Evolutionary conservation across 805 yeast species (phyloP), one percentile per base, ranked within the genome.

Genomic region (Myxozyma melibiosi): DNA sequence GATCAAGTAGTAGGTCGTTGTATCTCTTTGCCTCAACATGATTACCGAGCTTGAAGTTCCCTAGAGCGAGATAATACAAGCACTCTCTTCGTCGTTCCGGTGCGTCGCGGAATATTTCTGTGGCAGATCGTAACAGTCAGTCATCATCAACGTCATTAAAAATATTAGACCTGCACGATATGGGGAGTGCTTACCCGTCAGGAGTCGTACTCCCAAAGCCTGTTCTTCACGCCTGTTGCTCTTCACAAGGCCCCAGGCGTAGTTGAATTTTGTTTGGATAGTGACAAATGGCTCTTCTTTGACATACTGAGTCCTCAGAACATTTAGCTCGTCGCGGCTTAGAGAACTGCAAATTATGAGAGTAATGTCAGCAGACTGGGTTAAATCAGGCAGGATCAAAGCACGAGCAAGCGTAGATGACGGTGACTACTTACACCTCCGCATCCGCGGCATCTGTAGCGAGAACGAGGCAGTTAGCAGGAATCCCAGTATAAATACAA

Each of bases 211-310:
- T 0, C 98, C 99, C 49, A 85, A 78, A 65, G 86, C 79, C 68
- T 88, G 95, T 60, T 88, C 86, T 38, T 76, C 78, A 22, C 77
- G 76, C 48, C 78, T 77, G 49, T 72, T 69, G 1, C 96, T 84
- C 70, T 90, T 91, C 61, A 95, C 82, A 49, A 94, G 76, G 2
- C 95, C 99, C 99, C 99, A 94, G 0, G 97, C 96, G 66, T 88
- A 88, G 72, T 95, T 94, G 79, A 94, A 94, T 56, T 84, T 81
- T 1, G 97, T 85, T 71, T 90, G 97, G 0, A 88, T 79, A 0
- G 91, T 79, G 0, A 89, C 90, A 38, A 80, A 76, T 4, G 94
- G 96, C 31, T 87, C 84, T 70, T 94, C 98, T 1, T 85, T 77
- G 27, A 83, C 81, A 39, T 88, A 90, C 67, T 90, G 96, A 65